Percentiles rank a stretch among this genome's conserved stretches.
Conservation (phyloP, 805 yeast genomes). For the Phaffomyces opuntiae region DNA sequence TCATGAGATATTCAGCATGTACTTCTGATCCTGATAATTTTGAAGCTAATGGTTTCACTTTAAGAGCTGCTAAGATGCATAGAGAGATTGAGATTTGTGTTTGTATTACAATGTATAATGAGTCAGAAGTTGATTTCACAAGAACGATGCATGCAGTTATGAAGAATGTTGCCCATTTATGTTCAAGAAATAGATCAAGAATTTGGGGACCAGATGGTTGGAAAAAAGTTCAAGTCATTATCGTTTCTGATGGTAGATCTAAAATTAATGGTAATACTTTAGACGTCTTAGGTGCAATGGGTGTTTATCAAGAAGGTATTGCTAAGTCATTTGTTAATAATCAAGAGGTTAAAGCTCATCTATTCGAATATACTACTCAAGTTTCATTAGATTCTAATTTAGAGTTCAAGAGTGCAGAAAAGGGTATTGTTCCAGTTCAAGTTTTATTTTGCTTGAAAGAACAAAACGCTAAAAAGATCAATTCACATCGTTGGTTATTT, state of each 20-base stretch:
- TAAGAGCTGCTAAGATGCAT: constrained; percentile 78
- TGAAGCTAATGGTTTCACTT: constrained; percentile 69
- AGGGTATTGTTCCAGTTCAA: constrained; percentile 92
- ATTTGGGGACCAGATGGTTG: constrained; percentile 97
- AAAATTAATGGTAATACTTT: constrained; percentile 80
- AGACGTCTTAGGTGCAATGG: constrained; percentile 87
- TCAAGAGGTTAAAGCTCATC: constrained; percentile 85
- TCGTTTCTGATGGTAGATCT: constrained; percentile 91
- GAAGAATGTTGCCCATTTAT: constrained; percentile 83
- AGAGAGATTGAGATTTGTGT: constrained; percentile 89
- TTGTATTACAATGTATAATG: constrained; percentile 97
- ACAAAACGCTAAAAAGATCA: constrained; percentile 84
- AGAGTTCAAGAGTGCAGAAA: constrained; percentile 84
- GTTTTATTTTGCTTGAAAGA: constrained; percentile 89
- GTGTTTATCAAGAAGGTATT: constrained; percentile 95
- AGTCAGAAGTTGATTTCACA: constrained; percentile 82
- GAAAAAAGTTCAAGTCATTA: constrained; percentile 91
- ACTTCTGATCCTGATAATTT: constrained; percentile 90
- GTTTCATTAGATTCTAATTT: constrained; percentile 84
- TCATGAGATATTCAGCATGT: constrained; percentile 96
- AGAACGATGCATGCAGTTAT: constrained; percentile 93
- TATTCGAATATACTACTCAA: constrained; percentile 95
- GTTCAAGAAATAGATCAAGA: constrained; percentile 71
- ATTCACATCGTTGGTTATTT: constrained; percentile 96
- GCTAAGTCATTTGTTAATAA: constrained; percentile 92